Evolutionary conservation across 345 rosid species (phyloP).

Genomic region (Dipteronia sinensis): DNA sequence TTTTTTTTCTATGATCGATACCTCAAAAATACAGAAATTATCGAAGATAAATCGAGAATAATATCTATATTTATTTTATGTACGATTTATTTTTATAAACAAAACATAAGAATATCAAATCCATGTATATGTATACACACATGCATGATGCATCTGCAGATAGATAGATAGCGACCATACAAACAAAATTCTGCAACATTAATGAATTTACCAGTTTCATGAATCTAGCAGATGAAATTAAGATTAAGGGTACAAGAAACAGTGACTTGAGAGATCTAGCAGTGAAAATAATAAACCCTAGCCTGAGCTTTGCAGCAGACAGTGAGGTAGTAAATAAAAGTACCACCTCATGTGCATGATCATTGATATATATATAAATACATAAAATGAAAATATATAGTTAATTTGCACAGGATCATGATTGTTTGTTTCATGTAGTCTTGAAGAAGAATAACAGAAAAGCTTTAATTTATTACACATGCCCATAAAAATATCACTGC

Average conservation of each 20-base stretch:
- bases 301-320: background rate
- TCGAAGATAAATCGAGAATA: too few species aligned
- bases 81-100: too few species aligned
- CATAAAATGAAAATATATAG: slow-evolving; percentile 8
- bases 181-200: background rate
- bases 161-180: background rate
- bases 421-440: slow-evolving; percentile 6
- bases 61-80: too few species aligned
- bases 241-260: background rate
- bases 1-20: too few species aligned
- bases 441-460: slow-evolving; percentile 15
- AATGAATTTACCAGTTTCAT: background rate
- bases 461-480: slow-evolving; percentile 13
- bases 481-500: slow-evolving; percentile 4
- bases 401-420: background rate
- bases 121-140: background rate
- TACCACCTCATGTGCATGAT: background rate
- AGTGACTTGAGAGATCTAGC: background rate
- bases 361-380: background rate
- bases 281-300: slow-evolving; percentile 18
- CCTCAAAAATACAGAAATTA: too few species aligned
- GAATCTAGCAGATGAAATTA: background rate
- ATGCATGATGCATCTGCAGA: background rate
- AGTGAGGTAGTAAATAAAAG: background rate
- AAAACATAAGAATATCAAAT: background rate